Evolutionary conservation across 1,139 yeast species (phyloP).

Genomic region (Yamadazyma blattariae): DNA sequence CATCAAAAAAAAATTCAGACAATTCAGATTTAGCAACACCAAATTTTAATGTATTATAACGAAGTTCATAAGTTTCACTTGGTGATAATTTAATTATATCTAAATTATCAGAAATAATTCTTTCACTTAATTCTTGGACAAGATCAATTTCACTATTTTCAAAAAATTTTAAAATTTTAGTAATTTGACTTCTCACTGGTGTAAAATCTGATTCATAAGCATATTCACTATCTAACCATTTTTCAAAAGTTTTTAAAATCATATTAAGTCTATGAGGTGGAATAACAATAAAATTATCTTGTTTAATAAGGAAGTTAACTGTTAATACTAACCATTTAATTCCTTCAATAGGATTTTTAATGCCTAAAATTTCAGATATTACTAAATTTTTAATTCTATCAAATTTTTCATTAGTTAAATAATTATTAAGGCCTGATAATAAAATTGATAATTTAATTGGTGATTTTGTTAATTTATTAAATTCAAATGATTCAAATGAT

Average conservation of each 20-base stretch:
- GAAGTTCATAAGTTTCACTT: constrained; percentile 37
- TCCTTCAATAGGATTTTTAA: constrained; percentile 38
- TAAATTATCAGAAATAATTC: constrained; percentile 51
- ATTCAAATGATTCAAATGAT: constrained; percentile 28
- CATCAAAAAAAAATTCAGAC: constrained; percentile 33
- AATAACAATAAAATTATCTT: constrained; percentile 35
- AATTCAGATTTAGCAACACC: constrained; percentile 25
- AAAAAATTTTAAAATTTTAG: constrained; percentile 41
- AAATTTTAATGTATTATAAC: constrained; percentile 38
- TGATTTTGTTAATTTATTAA: constrained; percentile 26
- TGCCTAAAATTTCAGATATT: constrained; percentile 66
- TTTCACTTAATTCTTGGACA: constrained; percentile 18
- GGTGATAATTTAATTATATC: constrained; percentile 39
- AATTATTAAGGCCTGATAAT: constrained; percentile 30
- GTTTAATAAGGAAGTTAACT: constrained; percentile 42
- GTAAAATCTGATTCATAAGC: constrained; percentile 58
- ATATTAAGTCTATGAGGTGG: constrained; percentile 61
- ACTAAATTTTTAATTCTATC: constrained; percentile 58
- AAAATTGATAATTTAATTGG: constrained; percentile 40
- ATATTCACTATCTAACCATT: constrained; percentile 61
- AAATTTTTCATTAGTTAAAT: constrained; percentile 30
- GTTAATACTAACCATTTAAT: constrained; percentile 48
- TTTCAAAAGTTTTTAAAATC: constrained; percentile 50
- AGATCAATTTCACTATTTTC: constrained; percentile 28
- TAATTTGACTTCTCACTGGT: constrained; percentile 48